phyloP scores from a whole-genome alignment of 192 early-diverging fungal species.

The Chytriomyces confervae region DNA sequence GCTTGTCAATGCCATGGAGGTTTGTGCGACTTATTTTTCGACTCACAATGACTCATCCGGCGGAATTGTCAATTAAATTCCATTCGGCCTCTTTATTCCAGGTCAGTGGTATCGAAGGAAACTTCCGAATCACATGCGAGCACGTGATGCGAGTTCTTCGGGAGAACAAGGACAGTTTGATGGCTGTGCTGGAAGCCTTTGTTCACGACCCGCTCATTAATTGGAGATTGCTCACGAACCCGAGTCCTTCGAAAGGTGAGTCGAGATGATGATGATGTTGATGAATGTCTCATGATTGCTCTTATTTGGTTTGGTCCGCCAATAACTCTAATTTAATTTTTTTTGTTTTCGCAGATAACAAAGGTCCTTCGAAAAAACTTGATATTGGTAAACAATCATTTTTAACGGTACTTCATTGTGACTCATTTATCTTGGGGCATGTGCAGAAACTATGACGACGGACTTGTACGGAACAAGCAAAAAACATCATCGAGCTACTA shows the following conservation, averaged over 20 bases:
- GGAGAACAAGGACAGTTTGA: conserved; percentile 93
- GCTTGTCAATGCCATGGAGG: conserved; percentile 98
- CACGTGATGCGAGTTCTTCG: conserved; percentile 94
- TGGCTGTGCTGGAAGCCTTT: conserved; percentile 98
- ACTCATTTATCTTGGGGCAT: not conserved
- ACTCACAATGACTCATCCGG: not conserved
- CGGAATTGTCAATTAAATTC: not conserved
- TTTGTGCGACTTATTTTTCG: conserved; percentile 16
- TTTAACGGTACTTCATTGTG: not conserved
- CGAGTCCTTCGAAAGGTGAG: conserved; percentile 51
- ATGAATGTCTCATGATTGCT: no score
- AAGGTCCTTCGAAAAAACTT: conserved; percentile 24
- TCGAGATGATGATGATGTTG: not conserved
- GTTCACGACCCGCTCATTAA: conserved; percentile 96
- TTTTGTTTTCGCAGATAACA: conserved; percentile 11
- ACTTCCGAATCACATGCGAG: conserved; percentile 93
- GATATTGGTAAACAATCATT: not conserved
- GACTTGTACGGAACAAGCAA: conserved; percentile 19
- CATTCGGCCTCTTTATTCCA: conserved; percentile 12
- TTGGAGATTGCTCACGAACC: conserved; percentile 75
- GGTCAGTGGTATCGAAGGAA: conserved; percentile 91
- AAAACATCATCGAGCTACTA: conserved; percentile 18
- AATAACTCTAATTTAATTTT: conserved; percentile 1
- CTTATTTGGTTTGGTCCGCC: not conserved
- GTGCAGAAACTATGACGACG: not conserved